phyloP scores from a whole-genome alignment of 192 early-diverging fungal species.

The Phlyctochytrium arcticum region DNA sequence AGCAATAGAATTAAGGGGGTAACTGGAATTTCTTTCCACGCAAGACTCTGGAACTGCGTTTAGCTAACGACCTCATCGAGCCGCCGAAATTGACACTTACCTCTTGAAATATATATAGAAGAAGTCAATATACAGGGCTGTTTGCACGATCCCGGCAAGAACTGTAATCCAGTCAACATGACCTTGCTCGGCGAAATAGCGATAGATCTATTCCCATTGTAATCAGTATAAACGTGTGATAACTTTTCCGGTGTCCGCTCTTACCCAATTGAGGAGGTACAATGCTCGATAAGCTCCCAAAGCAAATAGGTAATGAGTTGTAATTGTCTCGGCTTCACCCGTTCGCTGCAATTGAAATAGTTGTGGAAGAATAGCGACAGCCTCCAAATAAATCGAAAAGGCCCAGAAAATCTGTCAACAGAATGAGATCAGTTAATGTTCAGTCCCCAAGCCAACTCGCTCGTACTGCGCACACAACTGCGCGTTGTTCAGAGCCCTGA shows the following conservation, averaged over 20 bases:
- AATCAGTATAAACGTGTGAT: too few relatives aligned
- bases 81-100: constrained; percentile 29
- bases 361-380: constrained; percentile 96
- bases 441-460: background rate
- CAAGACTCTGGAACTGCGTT: constrained; percentile 14
- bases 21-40: constrained; percentile 26
- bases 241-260: too few relatives aligned
- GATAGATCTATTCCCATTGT: constrained; percentile 14
- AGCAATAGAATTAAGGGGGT: too few relatives aligned
- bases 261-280: constrained; percentile 88
- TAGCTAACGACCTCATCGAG: background rate
- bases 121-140: constrained; percentile 94
- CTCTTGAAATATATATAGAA: constrained; percentile 95
- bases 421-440: background rate
- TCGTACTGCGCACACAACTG: too few relatives aligned
- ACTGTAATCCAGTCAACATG: constrained; percentile 80
- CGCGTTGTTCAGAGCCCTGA: too few relatives aligned
- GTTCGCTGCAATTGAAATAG: constrained; percentile 96
- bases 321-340: constrained; percentile 99
- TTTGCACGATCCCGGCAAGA: constrained; percentile 89
- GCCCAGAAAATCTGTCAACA: constrained; percentile 81
- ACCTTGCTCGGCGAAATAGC: constrained; percentile 62
- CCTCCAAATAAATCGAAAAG: constrained; percentile 95
- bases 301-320: constrained; percentile 97
- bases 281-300: constrained; percentile 86